Evolutionary conservation across 306 rosid genomes (phyloP).

Genomic region (Biancaea sappan): DNA sequence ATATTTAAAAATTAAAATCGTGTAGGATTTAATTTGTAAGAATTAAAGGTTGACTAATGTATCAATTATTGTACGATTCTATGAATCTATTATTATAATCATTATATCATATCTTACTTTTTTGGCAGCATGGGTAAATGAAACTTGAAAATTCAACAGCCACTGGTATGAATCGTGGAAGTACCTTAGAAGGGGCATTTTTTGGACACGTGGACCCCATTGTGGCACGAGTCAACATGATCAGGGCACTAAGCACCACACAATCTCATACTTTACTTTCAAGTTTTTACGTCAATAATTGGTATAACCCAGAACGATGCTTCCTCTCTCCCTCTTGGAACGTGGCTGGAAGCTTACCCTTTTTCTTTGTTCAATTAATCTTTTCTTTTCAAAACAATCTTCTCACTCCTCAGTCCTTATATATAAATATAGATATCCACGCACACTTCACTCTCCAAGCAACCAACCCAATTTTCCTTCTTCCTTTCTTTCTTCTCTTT

Average conservation of each 20-base stretch:
- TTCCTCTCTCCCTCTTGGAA: background rate
- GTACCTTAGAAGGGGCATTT: background rate
- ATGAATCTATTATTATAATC: too few species aligned
- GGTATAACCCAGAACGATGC: too few species aligned
- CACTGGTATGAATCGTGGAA: background rate
- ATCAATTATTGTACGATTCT: too few species aligned
- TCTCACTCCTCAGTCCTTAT: background rate
- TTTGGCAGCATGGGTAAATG: too few species aligned
- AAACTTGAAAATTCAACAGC: background rate
- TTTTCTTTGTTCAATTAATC: background rate
- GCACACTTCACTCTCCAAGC: slow-evolving; percentile 41
- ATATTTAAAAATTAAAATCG: too few species aligned
- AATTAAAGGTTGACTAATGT: too few species aligned
- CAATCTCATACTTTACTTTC: too few species aligned
- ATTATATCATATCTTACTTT: too few species aligned
- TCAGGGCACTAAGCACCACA: too few species aligned
- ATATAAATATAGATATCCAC: slow-evolving; percentile 20
- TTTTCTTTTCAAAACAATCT: too few species aligned
- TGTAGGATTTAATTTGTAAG: too few species aligned
- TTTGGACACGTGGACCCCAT: background rate
- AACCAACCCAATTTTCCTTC: slow-evolving; percentile 1
- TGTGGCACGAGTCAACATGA: background rate
- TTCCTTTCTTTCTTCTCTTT: background rate
- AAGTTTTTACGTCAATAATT: too few species aligned
- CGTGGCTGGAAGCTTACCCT: background rate